Conservation (phyloP, 169 alveolate genomes). For the Plasmodium vivax region DNA sequence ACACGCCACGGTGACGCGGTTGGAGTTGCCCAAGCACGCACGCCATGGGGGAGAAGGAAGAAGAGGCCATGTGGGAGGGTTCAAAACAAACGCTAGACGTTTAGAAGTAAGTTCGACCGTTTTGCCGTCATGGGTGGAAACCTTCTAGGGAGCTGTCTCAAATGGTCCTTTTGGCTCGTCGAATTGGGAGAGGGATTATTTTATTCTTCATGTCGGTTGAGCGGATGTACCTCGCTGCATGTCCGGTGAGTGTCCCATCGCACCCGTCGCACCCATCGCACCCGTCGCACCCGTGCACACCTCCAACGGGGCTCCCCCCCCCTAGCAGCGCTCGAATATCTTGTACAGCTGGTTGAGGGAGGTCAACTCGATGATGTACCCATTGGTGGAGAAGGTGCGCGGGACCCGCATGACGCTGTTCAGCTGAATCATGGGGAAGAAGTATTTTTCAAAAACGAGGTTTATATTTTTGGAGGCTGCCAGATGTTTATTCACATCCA, state of each 20-base stretch:
- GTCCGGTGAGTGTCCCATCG: no score
- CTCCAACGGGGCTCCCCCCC: not conserved
- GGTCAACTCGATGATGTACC: conserved; percentile 74
- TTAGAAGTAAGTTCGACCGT: not conserved
- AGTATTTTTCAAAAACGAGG: conserved; percentile 61
- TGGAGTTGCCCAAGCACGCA: not conserved
- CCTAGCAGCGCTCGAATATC: conserved; percentile 78
- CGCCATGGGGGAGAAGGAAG: not conserved
- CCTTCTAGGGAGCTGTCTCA: not conserved
- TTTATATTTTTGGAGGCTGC: conserved; percentile 58
- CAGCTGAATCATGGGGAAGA: conserved; percentile 65
- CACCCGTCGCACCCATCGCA: no score
- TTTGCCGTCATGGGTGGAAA: not conserved
- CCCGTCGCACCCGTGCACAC: not conserved
- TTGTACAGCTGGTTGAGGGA: conserved; percentile 75
- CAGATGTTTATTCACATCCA: conserved; percentile 50
- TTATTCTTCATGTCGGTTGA: not conserved
- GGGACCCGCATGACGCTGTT: conserved; percentile 55
- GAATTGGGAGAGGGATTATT: not conserved
- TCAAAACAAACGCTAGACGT: not conserved
- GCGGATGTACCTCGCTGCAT: no score
- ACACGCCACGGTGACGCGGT: not conserved
- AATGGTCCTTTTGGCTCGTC: not conserved
- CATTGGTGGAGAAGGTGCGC: conserved; percentile 35
- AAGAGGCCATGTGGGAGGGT: not conserved